Conservation (phyloP, 768 basidiomycete species). For the Roridomyces roridus region DNA sequence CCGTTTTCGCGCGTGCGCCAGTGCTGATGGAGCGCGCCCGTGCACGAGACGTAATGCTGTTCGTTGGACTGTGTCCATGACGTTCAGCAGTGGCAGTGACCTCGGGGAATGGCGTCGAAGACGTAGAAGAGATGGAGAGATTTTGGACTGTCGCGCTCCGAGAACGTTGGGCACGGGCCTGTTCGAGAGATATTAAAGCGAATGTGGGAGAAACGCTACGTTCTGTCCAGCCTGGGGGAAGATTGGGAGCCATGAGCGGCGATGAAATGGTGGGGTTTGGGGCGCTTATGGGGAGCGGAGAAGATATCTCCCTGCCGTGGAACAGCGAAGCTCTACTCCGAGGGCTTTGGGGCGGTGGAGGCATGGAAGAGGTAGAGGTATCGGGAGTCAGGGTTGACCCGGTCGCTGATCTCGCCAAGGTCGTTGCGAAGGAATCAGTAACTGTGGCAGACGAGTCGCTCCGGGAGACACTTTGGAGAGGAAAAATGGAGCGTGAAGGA, state of each 20-base stretch:
- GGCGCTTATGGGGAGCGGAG: slow-evolving; percentile 51
- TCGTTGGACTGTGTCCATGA: slow-evolving; percentile 32
- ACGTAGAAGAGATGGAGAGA: slow-evolving; percentile 32
- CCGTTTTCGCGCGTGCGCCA: slow-evolving; percentile 57
- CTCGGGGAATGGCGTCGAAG: slow-evolving; percentile 39
- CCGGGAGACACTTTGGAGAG: slow-evolving; percentile 39
- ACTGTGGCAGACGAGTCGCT: slow-evolving; percentile 62
- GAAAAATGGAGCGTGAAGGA: slow-evolving; percentile 34
- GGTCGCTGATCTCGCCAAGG: slow-evolving; percentile 39
- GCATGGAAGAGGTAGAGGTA: slow-evolving; percentile 37
- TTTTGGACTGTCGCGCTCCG: slow-evolving; percentile 53
- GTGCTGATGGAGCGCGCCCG: slow-evolving; percentile 70
- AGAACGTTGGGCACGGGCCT: slow-evolving; percentile 75
- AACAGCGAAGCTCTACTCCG: slow-evolving; percentile 40
- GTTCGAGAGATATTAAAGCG: slow-evolving; percentile 76
- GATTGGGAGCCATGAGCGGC: slow-evolving; percentile 38
- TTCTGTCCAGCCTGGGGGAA: slow-evolving; percentile 57
- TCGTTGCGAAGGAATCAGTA: slow-evolving; percentile 43
- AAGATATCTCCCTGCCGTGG: slow-evolving; percentile 61
- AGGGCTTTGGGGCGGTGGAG: slow-evolving; percentile 17
- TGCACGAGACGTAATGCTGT: slow-evolving; percentile 32
- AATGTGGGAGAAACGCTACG: slow-evolving; percentile 55
- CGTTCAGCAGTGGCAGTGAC: slow-evolving; percentile 34
- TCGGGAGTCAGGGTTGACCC: slow-evolving; percentile 43
- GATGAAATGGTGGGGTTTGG: slow-evolving; percentile 29